Evolutionary conservation across 495 filamentous ascomycete genomes (phyloP), one percentile per base, ranked within the genome.

Genomic region (Talaromyces thailandensis): DNA sequence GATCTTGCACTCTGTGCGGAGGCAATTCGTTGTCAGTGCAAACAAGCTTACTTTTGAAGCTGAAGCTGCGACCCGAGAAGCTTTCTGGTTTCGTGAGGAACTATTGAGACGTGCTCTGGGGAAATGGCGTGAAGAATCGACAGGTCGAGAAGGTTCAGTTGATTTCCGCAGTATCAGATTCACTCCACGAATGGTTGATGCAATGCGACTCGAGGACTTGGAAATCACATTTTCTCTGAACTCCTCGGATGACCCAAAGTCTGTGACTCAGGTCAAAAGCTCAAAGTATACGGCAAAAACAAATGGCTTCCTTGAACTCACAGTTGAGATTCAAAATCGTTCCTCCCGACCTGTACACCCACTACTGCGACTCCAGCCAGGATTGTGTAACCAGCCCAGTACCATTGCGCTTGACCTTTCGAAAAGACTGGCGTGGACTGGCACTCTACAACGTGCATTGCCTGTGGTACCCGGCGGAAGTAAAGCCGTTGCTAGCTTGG

Each of bases 11-110:
- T 82, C 86, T 4, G 83, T 85, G 5, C 85, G 89, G 67, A 83
- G 91, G 11, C 93, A 97, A 72, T 97, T 94, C 65, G 90, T 97
- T 23, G 90, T 96, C 56, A 92, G 87, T 68, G 86, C 87, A 48
- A 83, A 83, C 63, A 90, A 91, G 65, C 80, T 90, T 56, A 86
- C 88, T 0, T 88, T 90, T 2, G 90, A 94, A 62, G 84, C 81
- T 25, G 92, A 97, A 73, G 83, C 87, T 35, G 84, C 86, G 6
- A 87, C 81, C 48, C 82, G 93, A 43, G 91, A 96, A 75, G 86
- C 87, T 2, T 96, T 96, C 72, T 96, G 93, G 93, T 96, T 91
- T 75, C 83, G 93, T 6, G 89, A 95, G 68, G 88, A 87, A 68
- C 80, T 97, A 2, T 80, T 97, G 9, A 88, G 89, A 63, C 78